Percentiles rank a stretch among this genome's conserved stretches.
Conservation (phyloP, 2,329 filamentous ascomycete genomes). For the Fusarium avenaceum region DNA sequence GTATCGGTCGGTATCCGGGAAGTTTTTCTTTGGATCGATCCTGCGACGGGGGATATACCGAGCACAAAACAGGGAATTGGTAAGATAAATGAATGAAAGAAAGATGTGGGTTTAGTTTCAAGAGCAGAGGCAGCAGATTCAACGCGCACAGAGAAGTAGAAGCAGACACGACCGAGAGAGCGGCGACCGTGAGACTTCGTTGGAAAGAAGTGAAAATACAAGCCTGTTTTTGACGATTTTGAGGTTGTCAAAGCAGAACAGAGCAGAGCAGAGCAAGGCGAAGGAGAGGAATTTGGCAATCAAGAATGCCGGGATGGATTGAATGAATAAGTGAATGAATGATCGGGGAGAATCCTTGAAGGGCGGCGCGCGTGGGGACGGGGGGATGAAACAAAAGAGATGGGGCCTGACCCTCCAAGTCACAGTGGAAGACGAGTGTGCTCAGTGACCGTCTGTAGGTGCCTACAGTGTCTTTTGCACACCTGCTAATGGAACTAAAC, state of each 20-base stretch:
- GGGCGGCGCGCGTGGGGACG: constrained; percentile 31
- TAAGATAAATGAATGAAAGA: constrained; percentile 27
- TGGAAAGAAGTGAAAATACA: constrained; percentile 47
- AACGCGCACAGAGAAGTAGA: constrained; percentile 33
- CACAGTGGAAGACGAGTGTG: constrained; percentile 8
- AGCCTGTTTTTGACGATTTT: constrained; percentile 36
- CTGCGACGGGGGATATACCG: constrained; percentile 47
- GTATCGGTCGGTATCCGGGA: constrained; percentile 43
- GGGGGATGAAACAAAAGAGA: constrained; percentile 51
- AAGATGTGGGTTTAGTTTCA: constrained; percentile 18
- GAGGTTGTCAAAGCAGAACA: constrained; percentile 37
- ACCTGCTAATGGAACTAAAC: not conserved
- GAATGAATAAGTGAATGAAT: constrained; percentile 8
- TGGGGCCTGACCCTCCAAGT: constrained; percentile 27
- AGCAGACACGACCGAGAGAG: constrained; percentile 42
- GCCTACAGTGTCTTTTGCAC: not conserved
- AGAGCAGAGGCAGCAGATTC: constrained; percentile 31
- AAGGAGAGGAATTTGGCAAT: constrained; percentile 43
- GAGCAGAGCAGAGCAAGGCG: constrained; percentile 21
- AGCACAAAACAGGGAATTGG: constrained; percentile 2
- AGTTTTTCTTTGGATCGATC: constrained; percentile 45
- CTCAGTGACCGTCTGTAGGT: constrained; percentile 1
- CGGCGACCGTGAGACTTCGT: constrained; percentile 38
- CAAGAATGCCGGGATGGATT: constrained; percentile 30
- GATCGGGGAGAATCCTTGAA: constrained; percentile 9